Evolutionary conservation across 208 protist genomes (phyloP), one percentile per base, ranked within the genome.

Genomic region (Trypanosoma grayi): DNA sequence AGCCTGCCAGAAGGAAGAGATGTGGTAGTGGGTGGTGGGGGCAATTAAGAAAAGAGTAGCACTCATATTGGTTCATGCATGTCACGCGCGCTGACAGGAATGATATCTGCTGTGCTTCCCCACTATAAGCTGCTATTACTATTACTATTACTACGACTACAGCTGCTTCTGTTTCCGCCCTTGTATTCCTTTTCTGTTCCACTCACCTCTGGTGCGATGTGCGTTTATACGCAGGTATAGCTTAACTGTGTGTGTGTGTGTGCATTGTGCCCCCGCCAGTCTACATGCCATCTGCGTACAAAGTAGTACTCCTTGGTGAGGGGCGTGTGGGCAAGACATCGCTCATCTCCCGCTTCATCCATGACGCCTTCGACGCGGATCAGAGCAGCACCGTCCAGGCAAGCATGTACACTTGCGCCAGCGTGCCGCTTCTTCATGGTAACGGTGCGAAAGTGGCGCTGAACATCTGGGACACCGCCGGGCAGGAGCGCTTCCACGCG

Each of bases 291-390:
- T 18, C 30, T 4, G 60, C 53, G 10, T 85, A 83, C 52, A 95
- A 95, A 48, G 70, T 93, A 4, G 85, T 95, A 10, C 72, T 94
- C 4, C 78, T 93, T 0, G 86, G 85, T 9, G 85, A 96, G 52
- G 83, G 84, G 31, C 82, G 88, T 6, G 84, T 94, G 7, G 85
- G 87, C n/a, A 94, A 96, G 46, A 93, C 85, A 4, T 90, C 79
- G 7, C 48, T 95, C 10, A 67, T 95, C 57, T 78, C 75, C 10
- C 81, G 83, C 41, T 94, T 85, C 41, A 65, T 85, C n/a, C 57
- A 88, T 53, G 76, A 85, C 58, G 68, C 58, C 2, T 96, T 93
- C 54, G 70, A 84, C 30, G 69, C 69, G 8, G 63, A 78, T 48
- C 77, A 86, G 70, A 60, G 51, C 31, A 87, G 77, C 65, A 94